Conservation (phyloP, 2,329 filamentous ascomycete genomes). For the Dactylellina sp. region DNA sequence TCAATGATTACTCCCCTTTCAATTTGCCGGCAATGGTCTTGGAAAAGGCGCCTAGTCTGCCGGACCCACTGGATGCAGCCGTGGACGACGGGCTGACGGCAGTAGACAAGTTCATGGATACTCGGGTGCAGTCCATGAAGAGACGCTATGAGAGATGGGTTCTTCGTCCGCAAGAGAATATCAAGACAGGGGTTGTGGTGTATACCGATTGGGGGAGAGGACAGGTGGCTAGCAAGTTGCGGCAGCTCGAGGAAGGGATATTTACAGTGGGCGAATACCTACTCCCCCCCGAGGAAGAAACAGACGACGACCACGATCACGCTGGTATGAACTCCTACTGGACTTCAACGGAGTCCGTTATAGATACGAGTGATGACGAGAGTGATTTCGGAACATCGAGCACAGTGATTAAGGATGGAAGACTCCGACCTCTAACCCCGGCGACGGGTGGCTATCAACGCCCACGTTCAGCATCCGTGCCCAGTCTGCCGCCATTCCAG, state of each 20-base stretch:
- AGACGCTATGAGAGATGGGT: slow-evolving; percentile 49
- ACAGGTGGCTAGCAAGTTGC: slow-evolving; percentile 35
- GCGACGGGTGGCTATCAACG: slow-evolving; percentile 20
- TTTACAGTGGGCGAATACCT: slow-evolving; percentile 45
- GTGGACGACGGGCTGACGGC: slow-evolving; percentile 43
- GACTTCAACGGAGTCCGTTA: slow-evolving; percentile 50
- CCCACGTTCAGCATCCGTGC: slow-evolving; percentile 29
- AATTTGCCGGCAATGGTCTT: slow-evolving; percentile 36
- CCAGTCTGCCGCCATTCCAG: slow-evolving; percentile 44
- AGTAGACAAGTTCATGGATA: slow-evolving; percentile 39
- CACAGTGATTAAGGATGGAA: slow-evolving; percentile 19
- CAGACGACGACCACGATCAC: slow-evolving; percentile 40
- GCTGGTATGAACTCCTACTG: slow-evolving; percentile 50
- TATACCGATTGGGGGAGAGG: slow-evolving; percentile 51
- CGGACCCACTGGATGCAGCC: slow-evolving; percentile 42
- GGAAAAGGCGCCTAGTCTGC: slow-evolving; percentile 34
- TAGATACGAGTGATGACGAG: slow-evolving; percentile 50
- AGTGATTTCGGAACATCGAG: slow-evolving; percentile 35
- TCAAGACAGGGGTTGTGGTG: slow-evolving; percentile 45
- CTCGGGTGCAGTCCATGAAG: slow-evolving; percentile 34
- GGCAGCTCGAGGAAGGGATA: slow-evolving; percentile 48
- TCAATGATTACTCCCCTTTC: slow-evolving; percentile 52
- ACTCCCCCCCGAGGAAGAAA: slow-evolving; percentile 38
- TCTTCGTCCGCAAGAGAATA: slow-evolving; percentile 37
- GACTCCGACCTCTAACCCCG: slow-evolving; percentile 29